Base-by-base conservation (phyloP, 108 stramenopile species). In the Skeletonema costatum region DNA sequence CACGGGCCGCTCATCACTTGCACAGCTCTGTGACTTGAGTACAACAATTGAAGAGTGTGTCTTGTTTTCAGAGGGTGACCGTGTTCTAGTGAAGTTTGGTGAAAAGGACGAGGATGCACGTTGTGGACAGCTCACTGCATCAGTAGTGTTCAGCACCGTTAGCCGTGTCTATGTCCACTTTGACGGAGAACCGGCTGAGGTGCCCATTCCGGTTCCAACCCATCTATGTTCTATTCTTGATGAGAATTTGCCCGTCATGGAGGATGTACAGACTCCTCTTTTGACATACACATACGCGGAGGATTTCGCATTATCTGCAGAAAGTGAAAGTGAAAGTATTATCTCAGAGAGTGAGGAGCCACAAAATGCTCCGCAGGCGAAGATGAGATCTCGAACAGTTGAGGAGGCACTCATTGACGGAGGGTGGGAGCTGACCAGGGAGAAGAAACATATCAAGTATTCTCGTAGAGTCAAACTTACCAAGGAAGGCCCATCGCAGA, bases 361-460 rank as follows among this genome's bases (percentile, higher is more conserved):
- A 5, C 6, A 21, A 51, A 1, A 4, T 51, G 19, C 62, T 6
- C 32, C 62, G 14, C 32, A 32, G 62, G 62, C 32, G n/a, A 4
- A 33, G 62, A 33, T 33, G 17, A 63, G 62, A 63, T 31, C 62
- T 33, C 32, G 39, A 12, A 63, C 62, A 33, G 62, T 63, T n/a
- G 62, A 63, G 30, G 62, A 63, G 32, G 32, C 62, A n/a, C 62
- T 63, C 62, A 8, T 63, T 5, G 62, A 63, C 35, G 32, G 62
- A 63, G 62, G 62, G 0, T 63, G 62, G 62, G 62, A n/a, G 30
- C 21, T 63, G 32, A 36, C 16, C 16, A 33, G 62, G 30, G 14
- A 4, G 1, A 63, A 63, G 62, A 63, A 63, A 8, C 62, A 63
- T 17, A 31, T 63, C 62, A 63, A 63, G 14, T 63, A 63, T 17